Base-by-base conservation (phyloP, 1,139 yeast genomes). In the Waltiozyma sp. region DNA sequence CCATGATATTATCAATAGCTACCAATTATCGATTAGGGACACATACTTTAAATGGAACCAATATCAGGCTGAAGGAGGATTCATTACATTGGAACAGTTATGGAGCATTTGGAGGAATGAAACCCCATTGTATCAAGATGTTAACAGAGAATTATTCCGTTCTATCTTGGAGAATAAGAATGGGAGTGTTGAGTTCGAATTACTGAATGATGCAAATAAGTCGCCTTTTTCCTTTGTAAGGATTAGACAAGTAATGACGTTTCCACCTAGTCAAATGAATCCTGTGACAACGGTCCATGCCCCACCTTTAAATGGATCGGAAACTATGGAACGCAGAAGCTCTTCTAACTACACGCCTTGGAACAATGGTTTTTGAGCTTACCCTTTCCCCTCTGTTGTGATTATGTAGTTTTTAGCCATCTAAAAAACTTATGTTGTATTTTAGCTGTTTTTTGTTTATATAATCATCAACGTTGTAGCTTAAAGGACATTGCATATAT, bases 1-100 rank as follows among this genome's bases (percentile, higher is more conserved):
- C 19, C 41, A 37, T 3, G 43, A 39, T 7, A 21, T 45, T 28
- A 13, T 45, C 16, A 28, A 39, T 16, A 28, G 18, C 7, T 42
- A 45, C 34, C 45, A 45, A 14, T 14, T 31, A 10, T 38, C 41
- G 38, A 41, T 41, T 23, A 39, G 36, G 37, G 39, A 42, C 31
- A 41, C 45, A 2, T 45, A 45, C 18, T 39, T 40, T 14, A 42
- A 41, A 33, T 36, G 42, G 16, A 33, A 31, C 15, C 37, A 35
- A 2, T 37, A 28, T 28, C 40, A 36, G n/a, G 38, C 39, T 6
- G 45, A 45, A 21, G 28, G 42, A 4, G 18, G 34, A 9, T 42
- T 37, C 28, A 23, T 45, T 11, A 19, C 40, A 9, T 16, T 38
- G 19, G 44, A 44, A 10, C 35, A 42, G 8, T 31, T 44, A 6